Conservation (phyloP, 1,284 basidiomycete genomes). For the Hemileia vastatrix region DNA sequence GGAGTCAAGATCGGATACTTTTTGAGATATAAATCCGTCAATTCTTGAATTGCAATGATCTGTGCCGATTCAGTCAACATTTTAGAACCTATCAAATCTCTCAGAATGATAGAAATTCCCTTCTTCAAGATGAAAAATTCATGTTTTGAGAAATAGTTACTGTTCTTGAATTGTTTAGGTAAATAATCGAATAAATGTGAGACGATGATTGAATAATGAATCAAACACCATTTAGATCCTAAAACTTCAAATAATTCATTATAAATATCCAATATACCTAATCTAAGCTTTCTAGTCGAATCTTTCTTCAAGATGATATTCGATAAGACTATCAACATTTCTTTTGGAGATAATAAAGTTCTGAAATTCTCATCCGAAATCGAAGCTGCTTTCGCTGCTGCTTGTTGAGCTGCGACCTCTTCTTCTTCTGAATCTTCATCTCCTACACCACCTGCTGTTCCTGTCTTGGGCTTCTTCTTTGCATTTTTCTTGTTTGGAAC, state of each 20-base stretch:
- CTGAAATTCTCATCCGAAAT: conserved; percentile 56
- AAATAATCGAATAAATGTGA: conserved; percentile 65
- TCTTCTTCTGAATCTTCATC: conserved; percentile 53
- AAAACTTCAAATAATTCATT: conserved; percentile 64
- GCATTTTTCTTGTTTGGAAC: conserved; percentile 48
- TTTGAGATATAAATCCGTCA: conserved; percentile 69
- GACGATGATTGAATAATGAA: conserved; percentile 68
- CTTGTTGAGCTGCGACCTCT: conserved; percentile 52
- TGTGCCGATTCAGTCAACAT: conserved; percentile 87
- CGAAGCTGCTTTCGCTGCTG: conserved; percentile 47
- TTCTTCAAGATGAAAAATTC: conserved; percentile 67
- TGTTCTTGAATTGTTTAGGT: conserved; percentile 33
- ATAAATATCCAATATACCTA: conserved; percentile 83
- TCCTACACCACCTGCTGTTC: conserved; percentile 39
- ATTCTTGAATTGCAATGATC: conserved; percentile 76
- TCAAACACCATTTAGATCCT: conserved; percentile 67
- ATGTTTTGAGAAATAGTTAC: conserved; percentile 49
- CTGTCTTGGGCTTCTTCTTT: conserved; percentile 51
- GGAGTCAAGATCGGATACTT: conserved; percentile 88
- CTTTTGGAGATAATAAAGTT: conserved; percentile 61
- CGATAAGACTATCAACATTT: conserved; percentile 74
- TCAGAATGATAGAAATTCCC: conserved; percentile 63
- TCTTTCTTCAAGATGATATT: conserved; percentile 65
- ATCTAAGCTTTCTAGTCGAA: conserved; percentile 56
- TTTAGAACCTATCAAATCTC: conserved; percentile 74